These are phyloP conservation scores for Abelmoschus esculentus DNA, from an alignment of 345 rosid genomes.

Conservation along the genomic window DNA sequence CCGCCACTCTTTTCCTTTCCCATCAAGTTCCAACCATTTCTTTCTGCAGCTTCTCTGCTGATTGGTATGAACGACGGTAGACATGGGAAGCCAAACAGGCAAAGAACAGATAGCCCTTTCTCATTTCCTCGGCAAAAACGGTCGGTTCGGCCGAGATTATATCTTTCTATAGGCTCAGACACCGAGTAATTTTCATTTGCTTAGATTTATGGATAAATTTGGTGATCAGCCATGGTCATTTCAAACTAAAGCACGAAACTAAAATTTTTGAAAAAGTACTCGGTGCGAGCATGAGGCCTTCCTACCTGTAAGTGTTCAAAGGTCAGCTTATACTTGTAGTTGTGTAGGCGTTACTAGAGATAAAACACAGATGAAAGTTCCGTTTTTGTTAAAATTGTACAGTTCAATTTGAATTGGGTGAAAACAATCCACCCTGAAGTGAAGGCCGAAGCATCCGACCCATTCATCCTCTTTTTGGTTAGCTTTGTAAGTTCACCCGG, in stretches of 20 bases:
- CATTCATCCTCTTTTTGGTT: too few species aligned
- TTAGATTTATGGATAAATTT: background rate
- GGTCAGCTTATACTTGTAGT: background rate
- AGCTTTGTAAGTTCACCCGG: too few species aligned
- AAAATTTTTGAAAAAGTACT: background rate
- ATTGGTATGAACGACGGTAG: constrained; percentile 66
- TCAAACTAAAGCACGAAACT: background rate
- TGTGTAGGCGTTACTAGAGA: background rate
- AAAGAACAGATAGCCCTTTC: constrained; percentile 65
- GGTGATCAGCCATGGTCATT: constrained; percentile 12
- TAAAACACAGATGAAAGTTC: background rate
- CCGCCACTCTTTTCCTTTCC: constrained; percentile 11
- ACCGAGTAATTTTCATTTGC: constrained; percentile 40
- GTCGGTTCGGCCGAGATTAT: constrained; percentile 65
- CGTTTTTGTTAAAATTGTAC: background rate
- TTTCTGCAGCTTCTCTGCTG: constrained; percentile 71
- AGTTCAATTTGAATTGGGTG: background rate
- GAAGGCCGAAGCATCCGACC: too few species aligned
- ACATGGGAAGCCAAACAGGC: constrained; percentile 56
- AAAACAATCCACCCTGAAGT: background rate
- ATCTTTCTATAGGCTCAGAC: constrained; percentile 73
- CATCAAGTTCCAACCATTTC: constrained; percentile 8
- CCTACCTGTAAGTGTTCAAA: background rate
- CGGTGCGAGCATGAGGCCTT: constrained; percentile 11
- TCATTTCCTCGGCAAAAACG: constrained; percentile 82